Conservation (phyloP, 768 basidiomycete species). For the Psilocybe tampanensis region DNA sequence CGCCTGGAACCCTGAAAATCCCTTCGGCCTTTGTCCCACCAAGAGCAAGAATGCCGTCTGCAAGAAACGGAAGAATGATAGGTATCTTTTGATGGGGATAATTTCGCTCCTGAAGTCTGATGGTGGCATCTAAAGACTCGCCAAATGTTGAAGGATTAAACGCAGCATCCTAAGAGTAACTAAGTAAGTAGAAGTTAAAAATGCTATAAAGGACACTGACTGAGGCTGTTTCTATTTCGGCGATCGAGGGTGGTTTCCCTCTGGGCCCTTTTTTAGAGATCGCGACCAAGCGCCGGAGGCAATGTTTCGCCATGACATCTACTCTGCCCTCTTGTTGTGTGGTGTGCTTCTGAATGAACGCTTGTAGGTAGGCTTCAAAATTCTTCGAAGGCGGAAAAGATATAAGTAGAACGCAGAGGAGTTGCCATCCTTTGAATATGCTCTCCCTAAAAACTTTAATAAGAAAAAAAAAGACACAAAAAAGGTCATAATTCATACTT, state of each 20-base stretch:
- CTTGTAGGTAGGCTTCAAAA: constrained; percentile 81
- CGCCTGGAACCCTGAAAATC: constrained; percentile 92
- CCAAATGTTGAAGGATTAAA: constrained; percentile 96
- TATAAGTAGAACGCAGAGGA: constrained; percentile 87
- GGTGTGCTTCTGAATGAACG: constrained; percentile 77
- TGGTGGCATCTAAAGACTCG: constrained; percentile 83
- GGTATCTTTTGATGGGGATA: constrained; percentile 87
- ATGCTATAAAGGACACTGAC: constrained; percentile 44
- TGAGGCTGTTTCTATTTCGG: constrained; percentile 92
- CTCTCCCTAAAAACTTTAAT: constrained; percentile 61
- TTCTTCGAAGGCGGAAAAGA: constrained; percentile 94
- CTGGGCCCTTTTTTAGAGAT: constrained; percentile 85
- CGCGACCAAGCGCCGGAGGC: constrained; percentile 72
- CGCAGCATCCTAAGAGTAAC: constrained; percentile 69
- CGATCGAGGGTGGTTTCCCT: constrained; percentile 77
- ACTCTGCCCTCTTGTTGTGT: constrained; percentile 73
- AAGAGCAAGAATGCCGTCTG: constrained; percentile 87
- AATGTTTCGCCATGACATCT: constrained; percentile 91
- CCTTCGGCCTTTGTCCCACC: constrained; percentile 87
- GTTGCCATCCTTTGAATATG: constrained; percentile 90
- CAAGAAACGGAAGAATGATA: constrained; percentile 92
- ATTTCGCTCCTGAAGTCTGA: constrained; percentile 81
- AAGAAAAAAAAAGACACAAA: not conserved
- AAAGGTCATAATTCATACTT: constrained; percentile 45
- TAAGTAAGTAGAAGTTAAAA: constrained; percentile 10